Conservation (phyloP, 1,139 yeast genomes). For the Geotrichum histeridarum region DNA sequence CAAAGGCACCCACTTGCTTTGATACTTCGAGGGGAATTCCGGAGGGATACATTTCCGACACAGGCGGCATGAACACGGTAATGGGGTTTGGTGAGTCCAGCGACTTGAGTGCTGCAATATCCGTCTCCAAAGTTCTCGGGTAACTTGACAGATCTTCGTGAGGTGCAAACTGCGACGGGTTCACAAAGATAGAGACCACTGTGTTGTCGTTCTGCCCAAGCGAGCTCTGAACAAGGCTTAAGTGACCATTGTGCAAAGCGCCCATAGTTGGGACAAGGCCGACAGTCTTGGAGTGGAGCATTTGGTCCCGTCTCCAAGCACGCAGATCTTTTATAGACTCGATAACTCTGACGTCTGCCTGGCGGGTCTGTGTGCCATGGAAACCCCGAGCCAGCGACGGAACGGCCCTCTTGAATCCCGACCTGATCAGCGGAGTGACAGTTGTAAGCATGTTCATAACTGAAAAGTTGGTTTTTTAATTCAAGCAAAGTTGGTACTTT, state of each 20-base stretch:
- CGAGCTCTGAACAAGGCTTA: conserved; percentile 42
- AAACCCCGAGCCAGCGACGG: neutral
- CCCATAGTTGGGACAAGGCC: conserved; percentile 89
- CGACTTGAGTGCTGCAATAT: conserved; percentile 46
- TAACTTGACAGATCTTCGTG: conserved; percentile 81
- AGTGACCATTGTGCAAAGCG: conserved; percentile 70
- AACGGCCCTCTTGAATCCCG: neutral
- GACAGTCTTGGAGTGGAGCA: conserved; percentile 44
- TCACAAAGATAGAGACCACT: conserved; percentile 83
- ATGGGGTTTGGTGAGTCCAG: conserved; percentile 38
- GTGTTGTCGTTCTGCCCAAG: conserved; percentile 59
- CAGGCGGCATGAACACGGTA: conserved; percentile 77
- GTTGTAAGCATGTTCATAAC: neutral
- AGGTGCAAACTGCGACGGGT: conserved; percentile 95
- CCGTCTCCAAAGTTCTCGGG: conserved; percentile 75
- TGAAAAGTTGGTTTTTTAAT: no score
- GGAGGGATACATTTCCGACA: conserved; percentile 79
- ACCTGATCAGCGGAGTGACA: conserved; percentile 4
- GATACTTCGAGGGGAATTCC: conserved; percentile 66
- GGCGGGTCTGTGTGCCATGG: neutral
- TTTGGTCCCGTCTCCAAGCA: conserved; percentile 50
- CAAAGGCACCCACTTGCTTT: conserved; percentile 77
- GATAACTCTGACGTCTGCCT: conserved; percentile 36
- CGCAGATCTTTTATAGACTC: conserved; percentile 54
- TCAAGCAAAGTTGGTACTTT: no score